These are phyloP conservation scores for Pichia cactophila DNA, from an alignment of 1,139 yeast species.

Conservation along the genomic window DNA sequence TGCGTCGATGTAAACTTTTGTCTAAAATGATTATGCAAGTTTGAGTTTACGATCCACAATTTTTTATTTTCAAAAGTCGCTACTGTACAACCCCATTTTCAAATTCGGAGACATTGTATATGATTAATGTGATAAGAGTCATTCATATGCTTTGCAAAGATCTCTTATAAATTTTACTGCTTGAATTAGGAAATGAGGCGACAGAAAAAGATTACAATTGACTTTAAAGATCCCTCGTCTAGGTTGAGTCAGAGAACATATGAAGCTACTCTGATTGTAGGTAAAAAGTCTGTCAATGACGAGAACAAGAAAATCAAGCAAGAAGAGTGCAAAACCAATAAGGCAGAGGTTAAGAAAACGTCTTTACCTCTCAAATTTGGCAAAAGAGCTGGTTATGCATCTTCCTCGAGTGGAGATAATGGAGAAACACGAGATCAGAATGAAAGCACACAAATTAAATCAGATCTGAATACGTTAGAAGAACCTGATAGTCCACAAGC, in stretches of 20 bases:
- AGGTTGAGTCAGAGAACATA: constrained; percentile 26
- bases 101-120: too few relatives aligned
- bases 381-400: background rate
- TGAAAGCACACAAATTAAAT: background rate
- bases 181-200: constrained; percentile 1
- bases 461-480: constrained; percentile 10
- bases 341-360: too few relatives aligned
- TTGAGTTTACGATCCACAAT: too few relatives aligned
- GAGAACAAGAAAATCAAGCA: background rate
- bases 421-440: background rate
- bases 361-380: background rate
- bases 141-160: too few relatives aligned
- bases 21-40: too few relatives aligned
- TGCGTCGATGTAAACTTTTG: too few relatives aligned
- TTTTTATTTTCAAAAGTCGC: background rate
- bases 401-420: background rate
- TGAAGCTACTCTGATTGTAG: constrained; percentile 28
- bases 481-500: constrained; percentile 1
- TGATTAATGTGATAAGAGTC: background rate
- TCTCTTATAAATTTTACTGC: too few relatives aligned
- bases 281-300: constrained; percentile 13
- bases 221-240: constrained; percentile 21
- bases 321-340: background rate
- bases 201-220: constrained; percentile 18
- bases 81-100: too few relatives aligned